Evolutionary conservation across 1,284 basidiomycete species (phyloP).

Genomic region (Naganishia liquefaciens): DNA sequence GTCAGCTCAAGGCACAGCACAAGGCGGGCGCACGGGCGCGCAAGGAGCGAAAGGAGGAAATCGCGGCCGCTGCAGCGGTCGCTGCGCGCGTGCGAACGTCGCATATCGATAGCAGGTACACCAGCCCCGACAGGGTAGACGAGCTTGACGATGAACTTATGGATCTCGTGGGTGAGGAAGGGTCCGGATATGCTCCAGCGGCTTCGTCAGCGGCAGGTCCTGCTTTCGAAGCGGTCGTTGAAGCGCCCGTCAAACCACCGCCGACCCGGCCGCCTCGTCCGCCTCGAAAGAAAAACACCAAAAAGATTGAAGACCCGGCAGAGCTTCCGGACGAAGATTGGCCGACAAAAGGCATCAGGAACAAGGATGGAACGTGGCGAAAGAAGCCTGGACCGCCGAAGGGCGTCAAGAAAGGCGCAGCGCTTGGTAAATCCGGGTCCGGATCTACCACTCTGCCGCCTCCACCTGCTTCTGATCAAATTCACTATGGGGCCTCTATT

Average conservation of each 20-base stretch:
- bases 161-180: slow-evolving; percentile 20
- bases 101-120: slow-evolving; percentile 2
- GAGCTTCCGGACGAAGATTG: slow-evolving; percentile 27
- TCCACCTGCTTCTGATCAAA: slow-evolving; percentile 32
- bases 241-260: neutral
- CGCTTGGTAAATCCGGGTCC: slow-evolving; percentile 27
- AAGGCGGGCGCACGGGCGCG: slow-evolving; percentile 13
- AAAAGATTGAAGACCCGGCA: slow-evolving; percentile 11
- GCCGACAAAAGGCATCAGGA: slow-evolving; percentile 35
- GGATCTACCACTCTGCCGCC: slow-evolving; percentile 31
- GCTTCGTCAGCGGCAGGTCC: neutral
- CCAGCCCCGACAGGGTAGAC: slow-evolving; percentile 8
- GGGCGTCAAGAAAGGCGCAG: slow-evolving; percentile 46
- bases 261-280: neutral
- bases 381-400: slow-evolving; percentile 54
- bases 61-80: slow-evolving; percentile 16
- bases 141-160: slow-evolving; percentile 21
- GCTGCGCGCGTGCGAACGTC: slow-evolving; percentile 14
- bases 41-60: slow-evolving; percentile 20
- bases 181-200: neutral
- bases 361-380: slow-evolving; percentile 52
- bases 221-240: neutral
- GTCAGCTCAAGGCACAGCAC: slow-evolving; percentile 24
- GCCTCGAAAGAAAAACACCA: slow-evolving; percentile 2
- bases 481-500: slow-evolving; percentile 36